Base-by-base conservation (phyloP, 176 grass and related monocot genomes). In the Avena insularis region DNA sequence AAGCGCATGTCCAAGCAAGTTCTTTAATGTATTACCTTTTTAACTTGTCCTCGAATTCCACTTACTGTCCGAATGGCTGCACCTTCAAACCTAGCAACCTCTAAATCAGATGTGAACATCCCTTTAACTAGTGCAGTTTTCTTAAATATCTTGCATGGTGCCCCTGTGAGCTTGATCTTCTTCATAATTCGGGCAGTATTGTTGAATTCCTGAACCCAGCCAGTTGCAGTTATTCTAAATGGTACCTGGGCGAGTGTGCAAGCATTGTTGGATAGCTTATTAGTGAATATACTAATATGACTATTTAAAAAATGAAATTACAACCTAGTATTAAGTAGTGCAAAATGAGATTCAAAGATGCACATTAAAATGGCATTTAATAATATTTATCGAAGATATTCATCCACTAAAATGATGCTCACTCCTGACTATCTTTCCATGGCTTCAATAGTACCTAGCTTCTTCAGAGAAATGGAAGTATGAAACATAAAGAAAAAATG, bases 11-110 rank as follows among this genome's bases (percentile, higher is more conserved):
- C 48, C 25, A 77, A 55, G 77, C 79, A 87, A 87, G 68, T 40
- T 11, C 47, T 46, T 5, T 73, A 47, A 59, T 60, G 82, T 35
- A 76, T 90, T 93, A 99, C 97, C 97, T 96, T 99, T 86, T 99
- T 96, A 87, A 99, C 90, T 86, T 96, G 94, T 82, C 97, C 97
- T 85, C 94, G 88, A 49, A 99, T 91, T 82, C 94, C 94, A 88
- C 97, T 96, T 57, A 96, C 94, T 46, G 97, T 99, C 62, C 90
- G 60, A 83, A 99, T 88, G 12, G 97, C 71, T 12, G 97, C 94
- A 90, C 97, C 92, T 96, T 99, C 97, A 87, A 99, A 99, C 81
- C 92, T 92, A 86, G 97, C 97, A 93, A 99, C 87, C 87, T 99
- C 94, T 75, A 99, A 86, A 88, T 94, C 94, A 68, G 97, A 96